Conservation (phyloP, 306 rosid genomes). For the Rosa rugosa region DNA sequence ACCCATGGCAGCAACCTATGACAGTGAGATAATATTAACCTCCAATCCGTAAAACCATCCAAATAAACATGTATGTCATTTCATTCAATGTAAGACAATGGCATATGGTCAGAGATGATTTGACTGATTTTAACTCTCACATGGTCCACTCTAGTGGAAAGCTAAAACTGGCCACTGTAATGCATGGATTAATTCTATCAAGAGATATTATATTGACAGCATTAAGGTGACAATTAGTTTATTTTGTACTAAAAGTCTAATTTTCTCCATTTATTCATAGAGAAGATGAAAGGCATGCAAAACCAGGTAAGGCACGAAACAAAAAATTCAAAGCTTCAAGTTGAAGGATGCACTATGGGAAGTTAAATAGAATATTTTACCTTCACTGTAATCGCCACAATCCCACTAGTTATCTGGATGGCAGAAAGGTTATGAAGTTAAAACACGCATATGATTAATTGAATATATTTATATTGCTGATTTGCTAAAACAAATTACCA, state of each 20-base stretch:
- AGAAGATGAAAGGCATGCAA: background rate
- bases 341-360: background rate
- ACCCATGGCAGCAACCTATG: slow-evolving; percentile 96
- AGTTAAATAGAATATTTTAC: slow-evolving; percentile 38
- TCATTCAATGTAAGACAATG: background rate
- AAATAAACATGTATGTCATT: slow-evolving; percentile 1
- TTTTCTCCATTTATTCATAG: background rate
- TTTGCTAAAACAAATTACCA: slow-evolving; percentile 59
- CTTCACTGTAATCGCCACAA: slow-evolving; percentile 86
- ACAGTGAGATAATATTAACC: slow-evolving; percentile 29
- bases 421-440: slow-evolving; percentile 6
- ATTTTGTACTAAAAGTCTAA: background rate
- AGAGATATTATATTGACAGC: background rate
- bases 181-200: background rate
- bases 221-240: background rate
- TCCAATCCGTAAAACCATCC: slow-evolving; percentile 24
- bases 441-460: slow-evolving; percentile 1
- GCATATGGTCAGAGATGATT: background rate
- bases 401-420: slow-evolving; percentile 72
- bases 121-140: background rate
- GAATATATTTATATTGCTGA: slow-evolving; percentile 20
- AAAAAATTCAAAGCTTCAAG: background rate
- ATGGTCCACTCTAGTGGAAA: background rate
- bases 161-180: background rate
- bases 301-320: background rate